These are phyloP conservation scores for Scheffersomyces segobiensis DNA, from an alignment of 1,139 yeast species.

Conservation along the genomic window DNA sequence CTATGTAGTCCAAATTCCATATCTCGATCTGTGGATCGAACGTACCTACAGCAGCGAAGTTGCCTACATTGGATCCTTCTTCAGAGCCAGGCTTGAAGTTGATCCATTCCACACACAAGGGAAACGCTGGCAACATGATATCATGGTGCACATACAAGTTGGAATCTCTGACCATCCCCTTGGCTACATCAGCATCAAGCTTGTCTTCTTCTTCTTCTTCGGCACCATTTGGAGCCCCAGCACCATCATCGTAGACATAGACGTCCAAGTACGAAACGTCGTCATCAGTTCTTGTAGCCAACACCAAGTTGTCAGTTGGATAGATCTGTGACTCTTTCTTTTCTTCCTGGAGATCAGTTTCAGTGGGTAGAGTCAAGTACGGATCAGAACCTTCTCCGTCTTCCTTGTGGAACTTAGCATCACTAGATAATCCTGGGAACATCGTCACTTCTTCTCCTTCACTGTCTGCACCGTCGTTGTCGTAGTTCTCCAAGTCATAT, in stretches of 20 bases:
- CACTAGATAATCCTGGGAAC: constrained; percentile 70
- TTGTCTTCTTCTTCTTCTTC: constrained; percentile 61
- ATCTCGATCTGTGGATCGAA: constrained; percentile 97
- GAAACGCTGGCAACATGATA: constrained; percentile 95
- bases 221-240: constrained; percentile 70
- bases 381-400: constrained; percentile 61
- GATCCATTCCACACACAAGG: constrained; percentile 94
- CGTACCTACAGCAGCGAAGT: constrained; percentile 94
- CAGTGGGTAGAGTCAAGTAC: constrained; percentile 72
- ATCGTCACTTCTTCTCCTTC: constrained; percentile 56
- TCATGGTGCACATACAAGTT: constrained; percentile 94
- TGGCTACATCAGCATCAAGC: constrained; percentile 64
- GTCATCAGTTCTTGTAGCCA: constrained; percentile 95
- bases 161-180: constrained; percentile 68
- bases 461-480: constrained; percentile 53
- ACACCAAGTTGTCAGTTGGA: constrained; percentile 85
- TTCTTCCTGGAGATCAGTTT: constrained; percentile 66
- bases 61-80: constrained; percentile 58
- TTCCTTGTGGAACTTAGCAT: constrained; percentile 52
- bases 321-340: constrained; percentile 82
- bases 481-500: constrained; percentile 83
- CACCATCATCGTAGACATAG: constrained; percentile 92
- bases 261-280: constrained; percentile 91
- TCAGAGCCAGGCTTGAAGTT: constrained; percentile 62
- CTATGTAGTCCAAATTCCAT: constrained; percentile 92